phyloP scores from a whole-genome alignment of 169 alveolate species.

The Plasmodium cynomolgi region DNA sequence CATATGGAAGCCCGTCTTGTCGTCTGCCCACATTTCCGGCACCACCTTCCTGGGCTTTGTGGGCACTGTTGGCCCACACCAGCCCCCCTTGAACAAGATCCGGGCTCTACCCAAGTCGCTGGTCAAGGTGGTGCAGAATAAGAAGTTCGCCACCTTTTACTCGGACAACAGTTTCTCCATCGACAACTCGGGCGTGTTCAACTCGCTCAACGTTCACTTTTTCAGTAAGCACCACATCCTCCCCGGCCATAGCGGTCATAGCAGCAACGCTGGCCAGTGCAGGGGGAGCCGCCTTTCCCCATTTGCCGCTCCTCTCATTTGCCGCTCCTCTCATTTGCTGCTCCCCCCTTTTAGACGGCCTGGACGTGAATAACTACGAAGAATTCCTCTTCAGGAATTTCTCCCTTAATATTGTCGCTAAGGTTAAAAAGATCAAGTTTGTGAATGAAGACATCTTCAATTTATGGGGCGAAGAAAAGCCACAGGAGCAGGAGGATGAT shows the following conservation, averaged over 20 bases:
- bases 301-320: neutral
- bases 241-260: neutral
- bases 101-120: slow-evolving; percentile 70
- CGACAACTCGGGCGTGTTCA: slow-evolving; percentile 57
- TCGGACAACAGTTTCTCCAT: slow-evolving; percentile 56
- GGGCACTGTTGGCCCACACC: slow-evolving; percentile 59
- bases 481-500: slow-evolving; percentile 21
- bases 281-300: neutral
- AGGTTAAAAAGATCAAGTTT: slow-evolving; percentile 64
- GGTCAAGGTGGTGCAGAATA: slow-evolving; percentile 19
- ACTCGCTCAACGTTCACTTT: slow-evolving; percentile 30
- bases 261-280: neutral
- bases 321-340: neutral
- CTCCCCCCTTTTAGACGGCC: slow-evolving; percentile 23
- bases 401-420: slow-evolving; percentile 26
- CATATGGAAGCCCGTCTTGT: slow-evolving; percentile 70
- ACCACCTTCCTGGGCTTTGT: slow-evolving; percentile 46
- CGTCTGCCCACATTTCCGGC: slow-evolving; percentile 27
- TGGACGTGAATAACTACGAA: slow-evolving; percentile 40
- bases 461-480: slow-evolving; percentile 69
- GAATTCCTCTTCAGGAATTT: slow-evolving; percentile 48
- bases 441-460: slow-evolving; percentile 69
- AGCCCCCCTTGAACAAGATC: slow-evolving; percentile 69
- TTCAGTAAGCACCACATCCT: slow-evolving; percentile 9
- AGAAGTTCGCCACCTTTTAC: slow-evolving; percentile 36